Evolutionary conservation across 441 rosid species (phyloP).

Genomic region (Bocquillonia castaneifolia): DNA sequence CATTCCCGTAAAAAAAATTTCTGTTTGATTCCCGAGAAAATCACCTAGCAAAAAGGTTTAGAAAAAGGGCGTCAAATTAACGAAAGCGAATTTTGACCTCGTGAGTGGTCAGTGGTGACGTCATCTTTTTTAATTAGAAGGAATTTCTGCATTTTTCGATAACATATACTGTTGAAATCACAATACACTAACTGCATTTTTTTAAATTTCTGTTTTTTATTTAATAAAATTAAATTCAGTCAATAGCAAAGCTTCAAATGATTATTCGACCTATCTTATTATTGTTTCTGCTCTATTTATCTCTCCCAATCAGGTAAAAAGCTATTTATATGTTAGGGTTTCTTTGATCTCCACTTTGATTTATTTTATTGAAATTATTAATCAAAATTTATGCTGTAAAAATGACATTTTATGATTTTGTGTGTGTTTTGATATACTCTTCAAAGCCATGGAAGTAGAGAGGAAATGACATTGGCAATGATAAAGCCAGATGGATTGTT

Average conservation of each 20-base stretch:
- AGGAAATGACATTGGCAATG: slow-evolving; percentile 64
- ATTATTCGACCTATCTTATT: slow-evolving; percentile 9
- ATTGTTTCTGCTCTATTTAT: slow-evolving; percentile 19
- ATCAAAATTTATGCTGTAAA: too few relatives aligned
- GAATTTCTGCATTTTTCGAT: not conserved
- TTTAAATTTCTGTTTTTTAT: not conserved
- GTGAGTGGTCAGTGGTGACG: not conserved
- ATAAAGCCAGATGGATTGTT: slow-evolving; percentile 81
- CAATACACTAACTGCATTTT: too few relatives aligned
- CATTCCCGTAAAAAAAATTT: not conserved
- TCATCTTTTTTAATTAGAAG: not conserved
- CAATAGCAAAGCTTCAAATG: slow-evolving; percentile 27
- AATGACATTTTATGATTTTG: not conserved
- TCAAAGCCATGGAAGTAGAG: slow-evolving; percentile 32
- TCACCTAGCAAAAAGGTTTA: not conserved
- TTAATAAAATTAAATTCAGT: not conserved
- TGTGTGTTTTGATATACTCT: slow-evolving; percentile 24
- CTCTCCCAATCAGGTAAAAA: slow-evolving; percentile 29
- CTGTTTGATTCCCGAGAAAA: slow-evolving; percentile 9
- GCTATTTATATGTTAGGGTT: slow-evolving; percentile 9
- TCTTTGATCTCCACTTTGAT: not conserved
- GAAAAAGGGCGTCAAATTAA: not conserved
- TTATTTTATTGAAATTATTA: too few relatives aligned
- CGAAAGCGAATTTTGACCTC: not conserved
- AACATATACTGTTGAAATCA: not conserved